Conservation (phyloP, 2,329 filamentous ascomycete genomes). For the Trichoderma atrobrunneum region DNA sequence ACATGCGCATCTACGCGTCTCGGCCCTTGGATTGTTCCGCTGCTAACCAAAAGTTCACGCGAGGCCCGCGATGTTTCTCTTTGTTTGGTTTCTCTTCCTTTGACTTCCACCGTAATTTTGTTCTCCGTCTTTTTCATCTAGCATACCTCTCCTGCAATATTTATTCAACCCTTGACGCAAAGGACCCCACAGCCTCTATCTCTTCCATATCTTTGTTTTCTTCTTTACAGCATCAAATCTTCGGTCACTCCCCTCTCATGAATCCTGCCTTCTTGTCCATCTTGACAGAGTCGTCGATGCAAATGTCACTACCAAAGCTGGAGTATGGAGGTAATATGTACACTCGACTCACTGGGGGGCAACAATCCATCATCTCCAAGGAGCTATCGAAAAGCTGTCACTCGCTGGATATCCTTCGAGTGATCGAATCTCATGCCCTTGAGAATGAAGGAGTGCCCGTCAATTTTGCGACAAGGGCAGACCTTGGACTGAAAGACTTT, state of each 20-base stretch:
- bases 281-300: rapidly evolving
- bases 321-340: not conserved
- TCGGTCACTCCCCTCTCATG: rapidly evolving
- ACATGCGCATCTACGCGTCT: not conserved
- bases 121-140: not conserved
- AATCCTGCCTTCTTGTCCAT: not conserved
- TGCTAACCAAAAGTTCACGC: not conserved
- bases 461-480: not conserved
- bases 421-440: not conserved
- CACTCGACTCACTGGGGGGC: not conserved
- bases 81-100: not conserved
- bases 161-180: rapidly evolving
- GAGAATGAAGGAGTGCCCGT: not conserved
- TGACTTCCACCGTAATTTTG: not conserved
- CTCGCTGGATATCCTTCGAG: not conserved
- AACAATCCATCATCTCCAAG: not conserved
- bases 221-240: not conserved
- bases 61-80: not conserved
- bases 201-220: not conserved
- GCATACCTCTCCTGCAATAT: not conserved
- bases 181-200: not conserved
- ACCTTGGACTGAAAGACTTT: not conserved
- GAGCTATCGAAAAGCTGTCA: not conserved
- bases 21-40: not conserved
- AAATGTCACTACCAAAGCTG: not conserved